Conservation (phyloP, 176 grass and related monocot species). For the Aegilops bicornis region DNA sequence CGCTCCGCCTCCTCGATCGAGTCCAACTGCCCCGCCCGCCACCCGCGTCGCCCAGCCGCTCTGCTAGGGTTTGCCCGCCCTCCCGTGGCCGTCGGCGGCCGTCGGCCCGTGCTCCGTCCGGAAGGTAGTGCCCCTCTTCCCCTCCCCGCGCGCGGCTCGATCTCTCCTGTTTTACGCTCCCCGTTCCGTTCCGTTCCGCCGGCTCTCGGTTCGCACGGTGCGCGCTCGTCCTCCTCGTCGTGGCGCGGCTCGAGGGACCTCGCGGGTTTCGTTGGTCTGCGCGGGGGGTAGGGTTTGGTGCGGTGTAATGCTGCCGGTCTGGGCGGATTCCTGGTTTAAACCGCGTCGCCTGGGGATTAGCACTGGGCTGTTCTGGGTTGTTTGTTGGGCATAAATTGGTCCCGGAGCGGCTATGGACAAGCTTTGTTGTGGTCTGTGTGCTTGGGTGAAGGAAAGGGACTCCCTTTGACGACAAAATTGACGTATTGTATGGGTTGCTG, state of each 20-base stretch:
- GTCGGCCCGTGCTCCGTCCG: background rate
- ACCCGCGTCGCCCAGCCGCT: constrained; percentile 22
- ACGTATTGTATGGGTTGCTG: background rate
- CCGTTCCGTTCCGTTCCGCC: background rate
- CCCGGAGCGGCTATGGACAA: background rate
- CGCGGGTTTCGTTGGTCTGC: background rate
- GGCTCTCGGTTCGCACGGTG: background rate
- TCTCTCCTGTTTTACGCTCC: background rate
- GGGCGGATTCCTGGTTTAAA: background rate
- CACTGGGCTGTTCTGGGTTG: background rate
- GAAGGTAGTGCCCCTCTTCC: background rate
- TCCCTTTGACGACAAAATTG: background rate
- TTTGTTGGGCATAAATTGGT: background rate
- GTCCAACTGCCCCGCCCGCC: background rate
- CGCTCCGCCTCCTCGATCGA: constrained; percentile 9
- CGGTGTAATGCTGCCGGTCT: background rate
- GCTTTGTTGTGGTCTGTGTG: background rate
- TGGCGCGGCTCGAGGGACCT: background rate
- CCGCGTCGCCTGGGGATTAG: background rate
- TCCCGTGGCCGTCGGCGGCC: background rate
- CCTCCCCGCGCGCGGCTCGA: background rate
- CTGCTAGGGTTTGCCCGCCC: constrained; percentile 31
- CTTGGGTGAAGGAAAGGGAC: background rate
- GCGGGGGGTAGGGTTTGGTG: background rate
- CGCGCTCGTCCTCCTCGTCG: background rate